phyloP scores from a whole-genome alignment of 371 early-diverging fungal species.

The Nematocida sp. region DNA sequence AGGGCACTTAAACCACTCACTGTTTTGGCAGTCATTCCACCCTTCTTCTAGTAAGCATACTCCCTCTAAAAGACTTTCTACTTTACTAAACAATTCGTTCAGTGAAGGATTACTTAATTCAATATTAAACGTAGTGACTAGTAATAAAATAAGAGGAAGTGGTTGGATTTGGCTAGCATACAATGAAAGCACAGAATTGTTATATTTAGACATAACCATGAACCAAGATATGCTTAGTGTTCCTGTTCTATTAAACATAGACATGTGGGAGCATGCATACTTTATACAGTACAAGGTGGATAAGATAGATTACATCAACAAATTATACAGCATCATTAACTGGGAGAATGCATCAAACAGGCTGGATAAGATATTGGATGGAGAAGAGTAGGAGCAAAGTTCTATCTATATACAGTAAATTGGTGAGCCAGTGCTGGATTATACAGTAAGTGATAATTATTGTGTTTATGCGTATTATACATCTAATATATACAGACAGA shows the following conservation, averaged over 20 bases:
- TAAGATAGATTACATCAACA: constrained; percentile 20
- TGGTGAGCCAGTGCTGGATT: no score
- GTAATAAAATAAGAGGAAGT: constrained; percentile 30
- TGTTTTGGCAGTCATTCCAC: constrained; percentile 42
- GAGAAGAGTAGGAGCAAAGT: background rate
- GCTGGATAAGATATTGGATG: constrained; percentile 22
- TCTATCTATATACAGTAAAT: no score
- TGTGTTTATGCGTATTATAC: no score
- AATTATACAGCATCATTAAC: constrained; percentile 15
- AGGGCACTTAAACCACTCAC: constrained; percentile 46
- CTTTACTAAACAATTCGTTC: constrained; percentile 15
- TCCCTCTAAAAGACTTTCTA: constrained; percentile 4
- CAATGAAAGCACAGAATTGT: background rate
- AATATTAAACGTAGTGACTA: background rate
- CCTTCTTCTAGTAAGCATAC: background rate
- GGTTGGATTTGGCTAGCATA: constrained; percentile 58
- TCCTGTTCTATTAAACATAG: constrained; percentile 43
- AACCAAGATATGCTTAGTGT: constrained; percentile 43
- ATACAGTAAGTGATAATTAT: no score
- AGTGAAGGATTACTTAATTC: constrained; percentile 1
- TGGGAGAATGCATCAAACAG: constrained; percentile 46
- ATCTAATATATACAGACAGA: no score
- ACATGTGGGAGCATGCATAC: constrained; percentile 56
- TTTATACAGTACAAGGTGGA: constrained; percentile 37
- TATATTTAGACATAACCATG: constrained; percentile 32